Evolutionary conservation across 208 protist genomes (phyloP).

Genomic region (Crithidia thermophila): DNA sequence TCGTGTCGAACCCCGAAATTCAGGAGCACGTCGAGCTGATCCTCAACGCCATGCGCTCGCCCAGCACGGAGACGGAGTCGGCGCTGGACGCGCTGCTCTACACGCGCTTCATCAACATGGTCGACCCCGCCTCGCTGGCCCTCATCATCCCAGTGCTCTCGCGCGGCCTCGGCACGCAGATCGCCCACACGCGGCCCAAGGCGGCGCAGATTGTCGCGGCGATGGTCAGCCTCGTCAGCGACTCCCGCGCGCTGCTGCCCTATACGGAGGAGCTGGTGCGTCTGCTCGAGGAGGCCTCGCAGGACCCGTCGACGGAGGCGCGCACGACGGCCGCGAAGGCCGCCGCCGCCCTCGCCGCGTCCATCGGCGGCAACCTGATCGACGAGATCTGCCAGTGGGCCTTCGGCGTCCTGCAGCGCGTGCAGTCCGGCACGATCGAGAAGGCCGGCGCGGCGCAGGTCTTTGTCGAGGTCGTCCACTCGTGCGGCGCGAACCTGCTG

Average conservation of each 20-base stretch:
- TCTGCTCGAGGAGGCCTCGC: conserved; percentile 83
- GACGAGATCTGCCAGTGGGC: conserved; percentile 82
- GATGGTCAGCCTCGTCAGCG: conserved; percentile 88
- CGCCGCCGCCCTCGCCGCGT: conserved; percentile 69
- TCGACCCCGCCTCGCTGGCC: conserved; percentile 93
- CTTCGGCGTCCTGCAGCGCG: conserved; percentile 74
- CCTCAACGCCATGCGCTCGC: conserved; percentile 86
- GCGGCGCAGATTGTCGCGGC: conserved; percentile 91
- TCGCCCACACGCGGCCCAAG: conserved; percentile 80
- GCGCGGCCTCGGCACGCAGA: conserved; percentile 79
- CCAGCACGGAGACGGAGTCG: conserved; percentile 87
- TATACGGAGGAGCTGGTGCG: conserved; percentile 87
- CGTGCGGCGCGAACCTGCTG: conserved; percentile 68
- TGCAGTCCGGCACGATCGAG: conserved; percentile 77
- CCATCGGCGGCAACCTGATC: conserved; percentile 69
- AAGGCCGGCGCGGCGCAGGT: conserved; percentile 92
- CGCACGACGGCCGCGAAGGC: conserved; percentile 91
- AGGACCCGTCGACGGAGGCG: conserved; percentile 85
- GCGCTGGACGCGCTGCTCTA: conserved; percentile 94
- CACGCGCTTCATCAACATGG: conserved; percentile 92
- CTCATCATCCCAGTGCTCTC: conserved; percentile 91
- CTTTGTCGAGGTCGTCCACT: conserved; percentile 86
- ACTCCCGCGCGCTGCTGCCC: conserved; percentile 81
- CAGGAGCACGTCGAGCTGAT: conserved; percentile 90
- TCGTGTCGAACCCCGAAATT: conserved; percentile 93